phyloP scores from a whole-genome alignment of 371 early-diverging fungal species.

The Chytridiales sp. region DNA sequence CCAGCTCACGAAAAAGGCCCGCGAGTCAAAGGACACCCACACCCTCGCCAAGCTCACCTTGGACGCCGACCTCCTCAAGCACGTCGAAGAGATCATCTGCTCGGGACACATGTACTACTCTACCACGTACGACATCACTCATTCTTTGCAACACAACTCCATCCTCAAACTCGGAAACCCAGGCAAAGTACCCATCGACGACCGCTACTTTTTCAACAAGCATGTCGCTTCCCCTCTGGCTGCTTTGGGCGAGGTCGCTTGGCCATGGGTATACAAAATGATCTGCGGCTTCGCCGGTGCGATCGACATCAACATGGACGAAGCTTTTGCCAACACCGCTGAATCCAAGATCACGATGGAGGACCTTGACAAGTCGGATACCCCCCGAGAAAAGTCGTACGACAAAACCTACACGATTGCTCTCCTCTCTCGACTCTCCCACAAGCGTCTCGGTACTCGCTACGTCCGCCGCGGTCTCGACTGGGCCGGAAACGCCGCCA shows the following conservation, averaged over 20 bases:
- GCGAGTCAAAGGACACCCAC: slow-evolving; percentile 5
- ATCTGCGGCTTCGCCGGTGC: slow-evolving; percentile 50
- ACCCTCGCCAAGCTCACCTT: slow-evolving; percentile 37
- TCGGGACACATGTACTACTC: slow-evolving; percentile 52
- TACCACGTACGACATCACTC: slow-evolving; percentile 51
- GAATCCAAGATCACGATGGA: slow-evolving; percentile 11
- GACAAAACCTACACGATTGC: slow-evolving; percentile 37
- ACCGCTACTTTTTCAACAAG: slow-evolving; percentile 52
- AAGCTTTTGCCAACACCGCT: no score
- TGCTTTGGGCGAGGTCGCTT: slow-evolving; percentile 4
- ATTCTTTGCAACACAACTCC: slow-evolving; percentile 52
- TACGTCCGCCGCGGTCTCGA: slow-evolving; percentile 61
- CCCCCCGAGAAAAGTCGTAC: background rate
- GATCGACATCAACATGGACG: slow-evolving; percentile 41
- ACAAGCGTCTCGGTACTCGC: slow-evolving; percentile 59
- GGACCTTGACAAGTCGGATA: background rate
- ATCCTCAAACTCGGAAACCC: slow-evolving; percentile 20
- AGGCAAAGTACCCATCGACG: slow-evolving; percentile 38
- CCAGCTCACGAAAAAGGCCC: slow-evolving; percentile 4
- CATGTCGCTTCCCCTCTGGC: slow-evolving; percentile 35
- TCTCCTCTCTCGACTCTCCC: slow-evolving; percentile 57
- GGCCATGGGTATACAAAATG: slow-evolving; percentile 45
- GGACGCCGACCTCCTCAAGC: slow-evolving; percentile 40
- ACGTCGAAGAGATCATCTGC: slow-evolving; percentile 32
- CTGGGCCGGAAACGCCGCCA: slow-evolving; percentile 57